phyloP scores from a whole-genome alignment of 208 protist genomes.

The Acanthamoeba sp. region DNA sequence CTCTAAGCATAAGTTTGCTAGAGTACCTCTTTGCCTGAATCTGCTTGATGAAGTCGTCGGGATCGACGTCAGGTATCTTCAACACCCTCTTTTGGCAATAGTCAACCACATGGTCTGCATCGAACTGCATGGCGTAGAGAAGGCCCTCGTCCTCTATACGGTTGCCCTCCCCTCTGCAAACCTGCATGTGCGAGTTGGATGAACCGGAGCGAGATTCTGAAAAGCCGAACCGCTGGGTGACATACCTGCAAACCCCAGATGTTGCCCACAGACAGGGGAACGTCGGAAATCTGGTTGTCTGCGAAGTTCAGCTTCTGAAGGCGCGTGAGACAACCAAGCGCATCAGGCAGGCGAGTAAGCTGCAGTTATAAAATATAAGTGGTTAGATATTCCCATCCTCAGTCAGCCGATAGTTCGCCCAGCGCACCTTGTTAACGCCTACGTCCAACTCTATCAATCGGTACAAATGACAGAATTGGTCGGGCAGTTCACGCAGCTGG shows the following conservation, averaged over 20 bases:
- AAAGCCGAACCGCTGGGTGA: too few relatives aligned
- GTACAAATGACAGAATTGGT: constrained; percentile 57
- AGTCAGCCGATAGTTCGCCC: background rate
- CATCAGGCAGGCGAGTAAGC: constrained; percentile 58
- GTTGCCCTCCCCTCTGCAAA: background rate
- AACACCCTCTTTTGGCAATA: constrained; percentile 15
- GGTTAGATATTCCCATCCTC: background rate
- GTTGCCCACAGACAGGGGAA: constrained; percentile 69
- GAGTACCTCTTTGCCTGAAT: background rate
- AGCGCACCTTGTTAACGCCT: constrained; percentile 21
- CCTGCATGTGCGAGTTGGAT: too few relatives aligned
- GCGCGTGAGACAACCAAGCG: constrained; percentile 61
- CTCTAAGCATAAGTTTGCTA: too few relatives aligned
- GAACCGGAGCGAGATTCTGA: too few relatives aligned
- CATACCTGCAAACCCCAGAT: background rate
- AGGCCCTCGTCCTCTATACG: background rate
- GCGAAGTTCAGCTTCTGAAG: constrained; percentile 57
- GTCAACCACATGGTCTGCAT: background rate
- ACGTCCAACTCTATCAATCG: constrained; percentile 59
- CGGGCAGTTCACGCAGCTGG: constrained; percentile 67
- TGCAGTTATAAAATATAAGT: background rate
- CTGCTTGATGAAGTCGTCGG: constrained; percentile 1
- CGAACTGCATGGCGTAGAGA: background rate
- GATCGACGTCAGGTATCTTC: background rate
- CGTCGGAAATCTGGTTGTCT: constrained; percentile 65